These are phyloP conservation scores for Acacia crassicarpa DNA, from an alignment of 306 rosid species.

Conservation along the genomic window DNA sequence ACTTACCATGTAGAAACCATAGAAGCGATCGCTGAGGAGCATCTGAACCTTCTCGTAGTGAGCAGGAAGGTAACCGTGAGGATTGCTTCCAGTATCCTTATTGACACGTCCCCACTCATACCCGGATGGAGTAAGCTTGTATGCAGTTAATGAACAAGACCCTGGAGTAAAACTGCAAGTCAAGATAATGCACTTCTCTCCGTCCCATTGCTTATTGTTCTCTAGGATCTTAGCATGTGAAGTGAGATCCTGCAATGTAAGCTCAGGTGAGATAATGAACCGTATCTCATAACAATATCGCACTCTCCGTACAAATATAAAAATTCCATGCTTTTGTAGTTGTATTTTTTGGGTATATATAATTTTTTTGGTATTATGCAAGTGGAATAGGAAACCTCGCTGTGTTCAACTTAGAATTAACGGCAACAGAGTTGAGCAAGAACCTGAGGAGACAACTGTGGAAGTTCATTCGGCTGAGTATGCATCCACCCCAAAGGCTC, in stretches of 20 bases:
- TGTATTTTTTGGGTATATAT: no score
- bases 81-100: constrained; percentile 96
- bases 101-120: constrained; percentile 98
- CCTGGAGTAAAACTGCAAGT: constrained; percentile 99
- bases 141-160: constrained; percentile 94
- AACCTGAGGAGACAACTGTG: constrained; percentile 98
- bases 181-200: constrained; percentile 89
- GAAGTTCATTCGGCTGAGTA: constrained; percentile 99
- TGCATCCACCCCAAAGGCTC: constrained; percentile 99
- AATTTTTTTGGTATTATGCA: background rate
- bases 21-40: constrained; percentile 99
- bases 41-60: constrained; percentile 99
- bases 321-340: background rate
- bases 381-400: background rate
- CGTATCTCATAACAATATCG: background rate
- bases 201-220: constrained; percentile 98
- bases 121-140: constrained; percentile 94
- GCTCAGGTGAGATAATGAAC: constrained; percentile 15
- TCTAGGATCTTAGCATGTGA: constrained; percentile 91
- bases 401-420: background rate
- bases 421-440: background rate
- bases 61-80: constrained; percentile 97
- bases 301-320: background rate
- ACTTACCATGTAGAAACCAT: constrained; percentile 94
- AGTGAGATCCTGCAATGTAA: constrained; percentile 81